Conservation (phyloP, 768 basidiomycete genomes). For the Lyophyllum decastes region DNA sequence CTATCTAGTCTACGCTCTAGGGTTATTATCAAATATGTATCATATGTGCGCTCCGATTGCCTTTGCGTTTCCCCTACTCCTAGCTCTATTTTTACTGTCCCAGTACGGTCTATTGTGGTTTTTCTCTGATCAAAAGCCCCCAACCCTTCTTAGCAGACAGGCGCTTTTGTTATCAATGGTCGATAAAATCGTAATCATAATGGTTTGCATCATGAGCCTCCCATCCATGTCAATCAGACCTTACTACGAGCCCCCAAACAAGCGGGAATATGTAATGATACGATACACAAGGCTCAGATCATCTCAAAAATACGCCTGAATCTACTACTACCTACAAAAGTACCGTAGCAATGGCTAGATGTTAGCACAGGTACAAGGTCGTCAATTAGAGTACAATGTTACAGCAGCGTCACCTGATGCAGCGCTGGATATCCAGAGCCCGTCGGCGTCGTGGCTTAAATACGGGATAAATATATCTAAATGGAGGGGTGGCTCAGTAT, state of each 20-base stretch:
- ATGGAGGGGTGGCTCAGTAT: background rate
- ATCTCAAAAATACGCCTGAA: background rate
- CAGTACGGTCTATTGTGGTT: background rate
- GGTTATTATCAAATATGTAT: slow-evolving; percentile 14
- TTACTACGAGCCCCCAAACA: too few relatives aligned
- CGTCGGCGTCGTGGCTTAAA: background rate
- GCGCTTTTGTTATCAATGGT: background rate
- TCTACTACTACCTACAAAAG: slow-evolving; percentile 1
- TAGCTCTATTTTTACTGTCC: background rate
- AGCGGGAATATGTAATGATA: too few relatives aligned
- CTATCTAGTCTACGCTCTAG: background rate
- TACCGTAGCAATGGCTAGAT: slow-evolving; percentile 1
- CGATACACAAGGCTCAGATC: background rate
- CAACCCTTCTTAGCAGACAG: background rate
- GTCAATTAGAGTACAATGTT: background rate
- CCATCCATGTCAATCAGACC: too few relatives aligned
- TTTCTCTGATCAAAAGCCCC: background rate
- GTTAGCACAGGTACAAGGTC: background rate
- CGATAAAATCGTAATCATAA: background rate
- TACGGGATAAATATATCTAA: background rate
- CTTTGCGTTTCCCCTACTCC: background rate
- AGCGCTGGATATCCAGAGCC: background rate
- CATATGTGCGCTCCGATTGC: background rate
- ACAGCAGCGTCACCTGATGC: background rate
- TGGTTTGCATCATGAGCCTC: background rate